Conservation (phyloP, 768 basidiomycete genomes). For the Phaeolepiota aurea region DNA sequence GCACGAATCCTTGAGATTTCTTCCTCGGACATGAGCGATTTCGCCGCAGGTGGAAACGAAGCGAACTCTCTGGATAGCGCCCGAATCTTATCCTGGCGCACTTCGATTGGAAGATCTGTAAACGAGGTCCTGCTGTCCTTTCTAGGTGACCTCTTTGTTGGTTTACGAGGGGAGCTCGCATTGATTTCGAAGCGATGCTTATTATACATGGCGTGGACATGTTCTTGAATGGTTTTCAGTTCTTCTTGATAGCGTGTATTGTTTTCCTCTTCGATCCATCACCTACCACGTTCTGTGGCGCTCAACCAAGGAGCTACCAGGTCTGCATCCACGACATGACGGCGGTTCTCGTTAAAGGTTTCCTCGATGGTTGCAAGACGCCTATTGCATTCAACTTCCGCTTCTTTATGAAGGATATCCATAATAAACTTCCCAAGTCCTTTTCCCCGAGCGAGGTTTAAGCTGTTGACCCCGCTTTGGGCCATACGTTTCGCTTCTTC, state of each 20-base stretch:
- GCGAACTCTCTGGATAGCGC: conserved; percentile 35
- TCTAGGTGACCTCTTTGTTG: conserved; percentile 9
- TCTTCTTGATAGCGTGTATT: conserved; percentile 18
- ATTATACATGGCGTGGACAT: conserved; percentile 27
- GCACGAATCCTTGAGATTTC: conserved; percentile 33
- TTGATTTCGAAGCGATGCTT: conserved; percentile 19
- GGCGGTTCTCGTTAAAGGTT: conserved; percentile 11
- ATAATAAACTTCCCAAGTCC: conserved; percentile 28
- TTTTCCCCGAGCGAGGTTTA: conserved; percentile 13
- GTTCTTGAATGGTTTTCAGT: conserved; percentile 26
- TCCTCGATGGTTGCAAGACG: conserved; percentile 19
- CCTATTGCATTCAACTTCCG: conserved; percentile 12
- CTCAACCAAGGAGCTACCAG: conserved; percentile 23
- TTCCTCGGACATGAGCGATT: conserved; percentile 20
- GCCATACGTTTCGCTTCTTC: conserved; percentile 11
- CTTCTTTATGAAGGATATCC: conserved; percentile 26
- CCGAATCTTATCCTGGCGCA: conserved; percentile 46
- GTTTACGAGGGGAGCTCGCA: conserved; percentile 8
- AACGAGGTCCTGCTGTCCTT: conserved; percentile 16
- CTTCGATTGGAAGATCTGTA: conserved; percentile 32
- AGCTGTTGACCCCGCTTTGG: conserved; percentile 13
- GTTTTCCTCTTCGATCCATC: conserved; percentile 12
- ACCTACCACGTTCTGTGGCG: conserved; percentile 15
- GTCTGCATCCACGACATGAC: conserved; percentile 16
- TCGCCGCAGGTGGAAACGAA: conserved; percentile 11